Conservation (phyloP, 2,329 filamentous ascomycete species). For the Cladosporium sp. region DNA sequence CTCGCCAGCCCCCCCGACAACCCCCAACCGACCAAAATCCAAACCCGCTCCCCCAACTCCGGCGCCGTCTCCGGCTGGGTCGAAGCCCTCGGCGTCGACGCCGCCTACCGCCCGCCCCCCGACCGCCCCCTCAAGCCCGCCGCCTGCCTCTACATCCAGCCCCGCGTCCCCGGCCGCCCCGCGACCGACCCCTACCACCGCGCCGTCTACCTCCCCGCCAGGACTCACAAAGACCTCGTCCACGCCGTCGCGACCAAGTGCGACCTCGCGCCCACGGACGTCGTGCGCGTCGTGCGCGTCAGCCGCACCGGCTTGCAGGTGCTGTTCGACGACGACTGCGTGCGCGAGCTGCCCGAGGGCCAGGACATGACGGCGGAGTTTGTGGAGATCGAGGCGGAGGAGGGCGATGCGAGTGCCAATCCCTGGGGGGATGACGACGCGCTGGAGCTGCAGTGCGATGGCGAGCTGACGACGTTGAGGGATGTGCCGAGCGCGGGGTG, state of each 20-base stretch:
- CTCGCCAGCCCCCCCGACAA: slow-evolving; percentile 41
- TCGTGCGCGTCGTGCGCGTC: slow-evolving; percentile 66
- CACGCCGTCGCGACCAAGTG: slow-evolving; percentile 71
- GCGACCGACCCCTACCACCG: slow-evolving; percentile 62
- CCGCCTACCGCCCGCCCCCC: slow-evolving; percentile 70
- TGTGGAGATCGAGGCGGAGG: slow-evolving; percentile 51
- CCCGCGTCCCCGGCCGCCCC: slow-evolving; percentile 44
- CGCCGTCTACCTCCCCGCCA: slow-evolving; percentile 76
- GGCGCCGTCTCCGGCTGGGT: slow-evolving; percentile 75
- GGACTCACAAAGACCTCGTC: slow-evolving; percentile 69
- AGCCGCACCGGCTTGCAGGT: slow-evolving; percentile 72
- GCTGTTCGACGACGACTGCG: slow-evolving; percentile 83
- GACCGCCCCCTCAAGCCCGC: slow-evolving; percentile 68
- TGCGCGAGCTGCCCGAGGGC: slow-evolving; percentile 76
- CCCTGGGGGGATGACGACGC: slow-evolving; percentile 47
- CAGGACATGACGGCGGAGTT: slow-evolving; percentile 77
- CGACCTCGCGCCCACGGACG: slow-evolving; percentile 64
- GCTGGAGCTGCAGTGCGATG: slow-evolving; percentile 38
- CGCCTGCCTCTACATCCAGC: slow-evolving; percentile 80
- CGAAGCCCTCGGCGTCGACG: slow-evolving; percentile 85
- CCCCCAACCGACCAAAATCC: slow-evolving; percentile 48
- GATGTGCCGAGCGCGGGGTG: slow-evolving; percentile 41
- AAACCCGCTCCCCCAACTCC: slow-evolving; percentile 51
- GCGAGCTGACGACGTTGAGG: slow-evolving; percentile 38
- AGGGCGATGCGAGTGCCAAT: slow-evolving; percentile 17